Evolutionary conservation across 805 yeast genomes (phyloP), one percentile per base, ranked within the genome.

Genomic region (Ogataea populi-albae): DNA sequence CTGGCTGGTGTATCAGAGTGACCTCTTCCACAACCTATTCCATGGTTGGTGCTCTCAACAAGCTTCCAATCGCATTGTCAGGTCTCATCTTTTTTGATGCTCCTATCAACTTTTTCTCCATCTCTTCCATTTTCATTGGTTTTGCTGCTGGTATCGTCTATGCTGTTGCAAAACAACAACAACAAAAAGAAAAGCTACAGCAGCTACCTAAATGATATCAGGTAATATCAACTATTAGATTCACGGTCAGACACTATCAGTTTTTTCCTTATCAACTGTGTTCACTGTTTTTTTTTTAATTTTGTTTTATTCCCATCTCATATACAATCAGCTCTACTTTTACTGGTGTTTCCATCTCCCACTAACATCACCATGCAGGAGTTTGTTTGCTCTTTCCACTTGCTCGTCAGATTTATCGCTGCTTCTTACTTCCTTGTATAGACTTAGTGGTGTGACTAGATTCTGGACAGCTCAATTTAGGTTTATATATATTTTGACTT

Each of bases 1-100:
- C 98, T 9, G 98, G 97, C 44, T 93, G 98, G 98, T 93, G 98
- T 77, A 95, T 93, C 49, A 86, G 98, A 71, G 98, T 93, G 47
- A 93, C 98, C 28, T 87, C 97, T 16, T 89, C 98, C 18, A 93
- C 98, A 37, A 93, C 98, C 37, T 93, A 93, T 71, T 87, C 96
- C 36, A 93, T 93, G 98, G 98, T 93, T 41, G 98, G 98, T 64
- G 98, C 98, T 37, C 77, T 93, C 65, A 93, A 93, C 79, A 93
- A 93, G 70, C 79, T 93, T 55, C 98, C 98, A 59, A 87, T 93
- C 57, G 98, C 98, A 11, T 73, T 93, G 41, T 81, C 95, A 25
- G 99, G 99, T 26, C 77, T 93, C 63, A 59, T 93, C 50, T 91
- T 93, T 77, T 93, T 93, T 57, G 96, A 87, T 56, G 94, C 96